Percentiles rank a stretch among this genome's conserved stretches.
Conservation (phyloP, 768 basidiomycete genomes). For the Roridomyces roridus region DNA sequence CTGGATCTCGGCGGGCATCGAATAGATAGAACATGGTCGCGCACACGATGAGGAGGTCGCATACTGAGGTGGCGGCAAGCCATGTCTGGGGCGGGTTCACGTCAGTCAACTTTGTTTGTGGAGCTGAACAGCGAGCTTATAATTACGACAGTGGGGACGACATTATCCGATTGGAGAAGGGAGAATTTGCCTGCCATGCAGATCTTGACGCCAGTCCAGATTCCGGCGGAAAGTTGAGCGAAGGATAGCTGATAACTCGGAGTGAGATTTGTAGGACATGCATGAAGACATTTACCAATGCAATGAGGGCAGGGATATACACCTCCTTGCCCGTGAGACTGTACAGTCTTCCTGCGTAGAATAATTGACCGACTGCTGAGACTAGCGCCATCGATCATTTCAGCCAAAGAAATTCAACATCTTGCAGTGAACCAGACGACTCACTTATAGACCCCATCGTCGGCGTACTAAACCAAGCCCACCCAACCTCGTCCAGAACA, state of each 20-base stretch:
- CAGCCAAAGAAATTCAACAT: too few relatives aligned
- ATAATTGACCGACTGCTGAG: slow-evolving; percentile 27
- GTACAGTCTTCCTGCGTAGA: slow-evolving; percentile 29
- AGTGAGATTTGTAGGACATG: neutral
- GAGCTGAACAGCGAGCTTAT: too few relatives aligned
- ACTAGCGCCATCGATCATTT: too few relatives aligned
- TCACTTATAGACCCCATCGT: slow-evolving; percentile 12
- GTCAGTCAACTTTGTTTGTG: too few relatives aligned
- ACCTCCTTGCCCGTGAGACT: neutral
- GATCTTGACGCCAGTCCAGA: slow-evolving; percentile 6
- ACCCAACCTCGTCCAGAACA: slow-evolving; percentile 9
- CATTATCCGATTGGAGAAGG: neutral
- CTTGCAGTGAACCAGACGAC: neutral
- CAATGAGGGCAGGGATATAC: neutral
- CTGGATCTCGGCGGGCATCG: neutral
- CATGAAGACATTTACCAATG: neutral
- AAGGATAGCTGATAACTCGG: neutral
- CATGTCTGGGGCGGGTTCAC: slow-evolving; percentile 4
- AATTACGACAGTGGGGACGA: neutral
- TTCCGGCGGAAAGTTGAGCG: neutral
- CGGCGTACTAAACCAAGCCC: slow-evolving; percentile 8
- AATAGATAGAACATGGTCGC: slow-evolving; percentile 1
- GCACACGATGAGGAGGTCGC: slow-evolving; percentile 10
- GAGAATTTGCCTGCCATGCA: slow-evolving; percentile 1
- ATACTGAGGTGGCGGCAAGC: slow-evolving; percentile 6